These are phyloP conservation scores for Yamadazyma sp. DNA, from an alignment of 1,139 yeast species.

Conservation along the genomic window DNA sequence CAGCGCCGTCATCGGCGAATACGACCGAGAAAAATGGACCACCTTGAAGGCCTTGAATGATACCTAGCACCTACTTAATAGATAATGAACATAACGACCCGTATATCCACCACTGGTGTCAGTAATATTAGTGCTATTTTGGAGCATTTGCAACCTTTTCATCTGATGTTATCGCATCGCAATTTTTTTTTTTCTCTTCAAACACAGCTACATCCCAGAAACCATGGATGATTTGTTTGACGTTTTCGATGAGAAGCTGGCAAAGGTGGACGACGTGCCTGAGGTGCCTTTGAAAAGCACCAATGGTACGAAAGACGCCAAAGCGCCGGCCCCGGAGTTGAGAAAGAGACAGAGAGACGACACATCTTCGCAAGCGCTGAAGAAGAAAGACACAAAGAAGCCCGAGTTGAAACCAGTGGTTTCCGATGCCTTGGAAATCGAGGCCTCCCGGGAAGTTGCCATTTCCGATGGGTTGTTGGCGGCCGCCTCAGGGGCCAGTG, in stretches of 20 bases:
- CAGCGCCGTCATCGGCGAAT: constrained; percentile 60
- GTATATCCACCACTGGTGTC: no score
- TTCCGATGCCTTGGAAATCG: constrained; percentile 87
- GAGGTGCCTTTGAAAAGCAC: constrained; percentile 19
- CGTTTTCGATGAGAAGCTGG: constrained; percentile 62
- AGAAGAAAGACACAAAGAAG: constrained; percentile 20
- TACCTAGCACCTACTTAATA: no score
- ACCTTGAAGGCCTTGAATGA: constrained; percentile 34
- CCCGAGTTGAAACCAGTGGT: constrained; percentile 63
- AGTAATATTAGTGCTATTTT: no score
- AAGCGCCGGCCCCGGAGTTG: constrained; percentile 8
- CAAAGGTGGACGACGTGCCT: constrained; percentile 29
- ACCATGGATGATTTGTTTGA: constrained; percentile 59
- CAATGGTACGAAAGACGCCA: constrained; percentile 8
- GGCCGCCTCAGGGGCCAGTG: constrained; percentile 25
- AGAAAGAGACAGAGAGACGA: constrained; percentile 13
- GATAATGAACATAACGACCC: no score
- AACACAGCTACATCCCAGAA: neutral
- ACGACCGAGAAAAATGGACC: constrained; percentile 66
- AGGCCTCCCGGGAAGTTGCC: constrained; percentile 83
- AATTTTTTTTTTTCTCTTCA: constrained; percentile 13
- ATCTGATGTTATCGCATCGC: constrained; percentile 8
- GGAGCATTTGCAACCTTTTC: neutral
- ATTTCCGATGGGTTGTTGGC: constrained; percentile 69
- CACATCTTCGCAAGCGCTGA: constrained; percentile 11